Evolutionary conservation across 2,329 filamentous ascomycete genomes (phyloP).

Genomic region (Ascocoryne sarcoides): DNA sequence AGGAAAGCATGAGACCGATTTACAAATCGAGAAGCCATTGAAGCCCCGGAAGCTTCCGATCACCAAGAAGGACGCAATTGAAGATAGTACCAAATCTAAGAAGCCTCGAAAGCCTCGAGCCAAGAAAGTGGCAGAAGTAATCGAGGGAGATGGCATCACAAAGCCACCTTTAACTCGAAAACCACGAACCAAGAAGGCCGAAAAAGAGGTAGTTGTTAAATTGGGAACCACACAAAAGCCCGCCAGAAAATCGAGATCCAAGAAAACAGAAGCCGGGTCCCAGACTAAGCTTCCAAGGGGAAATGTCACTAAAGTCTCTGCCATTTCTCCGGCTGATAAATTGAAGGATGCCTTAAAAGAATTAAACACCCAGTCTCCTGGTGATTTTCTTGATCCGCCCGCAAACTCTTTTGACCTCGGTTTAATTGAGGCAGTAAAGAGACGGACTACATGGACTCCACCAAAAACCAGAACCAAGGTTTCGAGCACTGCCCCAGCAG

Average conservation of each 20-base stretch:
- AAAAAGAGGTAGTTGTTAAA: constrained; percentile 4
- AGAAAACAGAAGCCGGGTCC: constrained; percentile 18
- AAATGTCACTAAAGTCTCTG: constrained; percentile 29
- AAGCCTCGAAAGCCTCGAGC: constrained; percentile 6
- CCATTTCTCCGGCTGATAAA: constrained; percentile 12
- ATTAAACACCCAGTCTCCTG: neutral
- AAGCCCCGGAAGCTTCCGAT: too few relatives aligned
- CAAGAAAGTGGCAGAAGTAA: constrained; percentile 4
- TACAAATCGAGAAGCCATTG: constrained; percentile 6
- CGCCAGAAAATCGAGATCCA: constrained; percentile 20
- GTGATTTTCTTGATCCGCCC: constrained; percentile 1
- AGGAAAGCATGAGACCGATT: neutral
- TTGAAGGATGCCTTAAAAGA: constrained; percentile 5
- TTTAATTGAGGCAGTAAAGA: constrained; percentile 37
- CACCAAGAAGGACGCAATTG: too few relatives aligned
- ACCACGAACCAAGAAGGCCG: constrained; percentile 16
- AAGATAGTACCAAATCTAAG: too few relatives aligned
- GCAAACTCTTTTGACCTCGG: constrained; percentile 12
- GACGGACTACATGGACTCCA: constrained; percentile 62
- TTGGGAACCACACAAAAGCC: constrained; percentile 13
- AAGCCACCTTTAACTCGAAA: constrained; percentile 11
- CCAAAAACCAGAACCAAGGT: constrained; percentile 35
- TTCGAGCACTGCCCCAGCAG: neutral
- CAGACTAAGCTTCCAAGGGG: constrained; percentile 29
- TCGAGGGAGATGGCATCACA: constrained; percentile 1